Percentiles rank a stretch among this genome's conserved stretches.
These are phyloP conservation scores for Calophaca sinica DNA, from an alignment of 306 rosid species.

Conservation along the genomic window DNA sequence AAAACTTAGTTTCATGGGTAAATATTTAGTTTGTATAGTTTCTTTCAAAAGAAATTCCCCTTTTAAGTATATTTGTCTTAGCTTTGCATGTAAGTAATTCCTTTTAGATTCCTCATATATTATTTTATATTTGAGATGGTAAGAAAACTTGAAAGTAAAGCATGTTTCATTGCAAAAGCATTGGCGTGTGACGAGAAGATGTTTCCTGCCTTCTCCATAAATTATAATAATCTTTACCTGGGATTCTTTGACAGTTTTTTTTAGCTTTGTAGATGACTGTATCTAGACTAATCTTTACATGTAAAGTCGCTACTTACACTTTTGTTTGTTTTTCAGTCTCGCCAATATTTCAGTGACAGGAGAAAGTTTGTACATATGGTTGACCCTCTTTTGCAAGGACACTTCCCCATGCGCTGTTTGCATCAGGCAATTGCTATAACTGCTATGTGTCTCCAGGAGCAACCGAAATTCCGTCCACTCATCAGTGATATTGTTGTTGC, in stretches of 20 bases:
- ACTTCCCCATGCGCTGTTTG: constrained; percentile 77
- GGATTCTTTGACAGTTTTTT: constrained; percentile 17
- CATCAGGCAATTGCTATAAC: constrained; percentile 96
- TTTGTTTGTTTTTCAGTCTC: constrained; percentile 53
- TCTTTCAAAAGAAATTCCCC: constrained; percentile 16
- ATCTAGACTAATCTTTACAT: background rate
- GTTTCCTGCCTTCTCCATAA: constrained; percentile 27
- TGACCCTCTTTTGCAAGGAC: constrained; percentile 85
- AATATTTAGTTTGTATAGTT: constrained; percentile 38
- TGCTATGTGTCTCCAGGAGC: constrained; percentile 97
- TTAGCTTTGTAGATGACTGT: constrained; percentile 24
- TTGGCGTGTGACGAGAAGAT: background rate
- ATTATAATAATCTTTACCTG: constrained; percentile 10
- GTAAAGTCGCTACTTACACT: constrained; percentile 20
- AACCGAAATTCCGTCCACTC: constrained; percentile 85
- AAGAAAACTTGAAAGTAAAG: constrained; percentile 8
- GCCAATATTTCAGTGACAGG: constrained; percentile 59
- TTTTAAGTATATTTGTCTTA: constrained; percentile 27
- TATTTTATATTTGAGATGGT: background rate
- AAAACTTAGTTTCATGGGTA: constrained; percentile 90
- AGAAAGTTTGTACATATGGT: constrained; percentile 56
- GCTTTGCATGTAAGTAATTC: constrained; percentile 30
- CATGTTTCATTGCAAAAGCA: constrained; percentile 5
- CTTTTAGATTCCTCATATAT: constrained; percentile 9
- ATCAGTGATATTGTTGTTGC: constrained; percentile 89